Evolutionary conservation across 768 basidiomycete genomes (phyloP).

Genomic region (Amanita thiersii): DNA sequence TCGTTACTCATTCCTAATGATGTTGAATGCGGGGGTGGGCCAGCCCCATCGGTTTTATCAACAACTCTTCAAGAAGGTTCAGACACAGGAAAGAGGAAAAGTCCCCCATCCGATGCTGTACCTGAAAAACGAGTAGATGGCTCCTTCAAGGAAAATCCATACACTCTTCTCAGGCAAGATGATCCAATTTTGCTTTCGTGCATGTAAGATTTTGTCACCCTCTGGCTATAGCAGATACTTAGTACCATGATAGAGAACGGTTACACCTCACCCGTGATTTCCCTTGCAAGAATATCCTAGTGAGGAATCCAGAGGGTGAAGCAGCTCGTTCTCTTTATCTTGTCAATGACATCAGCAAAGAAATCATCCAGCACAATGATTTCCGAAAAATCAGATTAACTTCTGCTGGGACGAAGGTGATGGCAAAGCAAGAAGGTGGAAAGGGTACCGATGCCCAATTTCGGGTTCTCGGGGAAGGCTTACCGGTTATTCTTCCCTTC

Average conservation of each 20-base stretch:
- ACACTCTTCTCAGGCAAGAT: conserved; percentile 65
- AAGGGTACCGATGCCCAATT: conserved; percentile 55
- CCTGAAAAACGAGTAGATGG: conserved; percentile 18
- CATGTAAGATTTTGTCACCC: conserved; percentile 43
- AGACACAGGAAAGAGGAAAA: conserved; percentile 3
- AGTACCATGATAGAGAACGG: conserved; percentile 41
- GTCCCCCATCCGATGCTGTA: conserved; percentile 16
- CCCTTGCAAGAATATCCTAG: conserved; percentile 71
- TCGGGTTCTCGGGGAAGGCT: conserved; percentile 76
- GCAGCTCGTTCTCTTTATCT: conserved; percentile 80
- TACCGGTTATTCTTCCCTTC: conserved; percentile 80
- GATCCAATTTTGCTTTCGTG: conserved; percentile 66
- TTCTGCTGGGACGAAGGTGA: conserved; percentile 89
- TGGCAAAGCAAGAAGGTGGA: conserved; percentile 80
- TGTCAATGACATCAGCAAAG: conserved; percentile 76
- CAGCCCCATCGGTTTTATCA: background rate
- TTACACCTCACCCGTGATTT: conserved; percentile 65
- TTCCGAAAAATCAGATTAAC: conserved; percentile 81
- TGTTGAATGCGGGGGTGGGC: conserved; percentile 4
- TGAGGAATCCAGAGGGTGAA: conserved; percentile 74
- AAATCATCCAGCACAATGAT: conserved; percentile 74
- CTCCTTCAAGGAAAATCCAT: conserved; percentile 85
- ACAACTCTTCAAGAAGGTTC: background rate
- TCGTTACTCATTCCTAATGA: too few relatives aligned
- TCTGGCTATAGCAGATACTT: background rate